Evolutionary conservation across 352 stramenopile species (phyloP).

Genomic region (Pythium chondricola): DNA sequence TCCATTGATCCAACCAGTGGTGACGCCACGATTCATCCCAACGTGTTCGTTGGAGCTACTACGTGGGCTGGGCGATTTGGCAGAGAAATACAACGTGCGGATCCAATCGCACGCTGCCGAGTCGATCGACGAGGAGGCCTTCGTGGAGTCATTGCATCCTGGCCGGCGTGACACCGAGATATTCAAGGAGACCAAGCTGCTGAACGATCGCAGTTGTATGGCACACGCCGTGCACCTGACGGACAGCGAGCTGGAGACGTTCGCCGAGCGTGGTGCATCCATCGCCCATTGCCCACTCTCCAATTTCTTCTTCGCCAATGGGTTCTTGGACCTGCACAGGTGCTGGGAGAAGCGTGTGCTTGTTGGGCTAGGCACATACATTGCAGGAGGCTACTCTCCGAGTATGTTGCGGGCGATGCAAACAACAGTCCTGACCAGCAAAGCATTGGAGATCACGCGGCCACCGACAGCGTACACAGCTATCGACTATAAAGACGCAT

Average conservation of each 20-base stretch:
- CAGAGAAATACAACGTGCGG: conserved; percentile 49
- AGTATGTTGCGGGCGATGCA: conserved; percentile 87
- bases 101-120: conserved; percentile 88
- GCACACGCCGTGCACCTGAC: conserved; percentile 81
- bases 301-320: conserved; percentile 88
- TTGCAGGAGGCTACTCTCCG: conserved; percentile 86
- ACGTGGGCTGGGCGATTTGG: conserved; percentile 57
- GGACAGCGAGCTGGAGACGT: conserved; percentile 49
- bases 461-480: background rate
- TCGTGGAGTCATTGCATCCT: conserved; percentile 60
- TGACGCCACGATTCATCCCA: conserved; percentile 89
- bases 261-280: conserved; percentile 42
- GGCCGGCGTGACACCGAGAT: conserved; percentile 62
- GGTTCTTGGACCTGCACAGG: conserved; percentile 55
- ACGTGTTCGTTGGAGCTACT: conserved; percentile 83
- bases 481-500: conserved; percentile 76
- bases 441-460: conserved; percentile 38
- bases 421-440: conserved; percentile 71
- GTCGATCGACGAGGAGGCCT: conserved; percentile 79
- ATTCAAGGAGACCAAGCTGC: conserved; percentile 55
- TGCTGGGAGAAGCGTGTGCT: conserved; percentile 33
- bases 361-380: conserved; percentile 85
- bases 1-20: conserved; percentile 59
- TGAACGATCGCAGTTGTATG: conserved; percentile 74
- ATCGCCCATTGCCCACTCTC: conserved; percentile 89